Evolutionary conservation across 1,284 basidiomycete species (phyloP).

Genomic region (Cutaneotrichosporon sp.): DNA sequence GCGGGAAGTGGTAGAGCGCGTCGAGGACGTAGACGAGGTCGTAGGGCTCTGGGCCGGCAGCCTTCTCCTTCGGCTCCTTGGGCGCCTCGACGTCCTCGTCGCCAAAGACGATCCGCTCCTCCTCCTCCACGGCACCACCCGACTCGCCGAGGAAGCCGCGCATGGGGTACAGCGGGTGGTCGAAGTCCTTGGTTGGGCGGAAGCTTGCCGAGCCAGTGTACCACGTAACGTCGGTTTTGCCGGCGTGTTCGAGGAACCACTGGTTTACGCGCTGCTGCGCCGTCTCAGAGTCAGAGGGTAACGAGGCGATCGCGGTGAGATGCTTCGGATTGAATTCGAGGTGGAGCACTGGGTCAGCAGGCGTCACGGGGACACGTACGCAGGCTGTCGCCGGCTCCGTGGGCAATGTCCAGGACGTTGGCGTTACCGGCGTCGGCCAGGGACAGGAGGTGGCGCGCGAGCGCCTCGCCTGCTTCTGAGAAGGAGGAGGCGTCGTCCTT

Average conservation of each 20-base stretch:
- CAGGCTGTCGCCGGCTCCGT: slow-evolving; percentile 70
- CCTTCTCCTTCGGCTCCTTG: not conserved
- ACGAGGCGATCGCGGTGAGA: slow-evolving; percentile 65
- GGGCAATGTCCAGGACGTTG: slow-evolving; percentile 66
- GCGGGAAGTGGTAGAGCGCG: slow-evolving; percentile 70
- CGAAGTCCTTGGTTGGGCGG: slow-evolving; percentile 29
- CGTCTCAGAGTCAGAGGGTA: slow-evolving; percentile 59
- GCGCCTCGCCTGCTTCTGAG: slow-evolving; percentile 64
- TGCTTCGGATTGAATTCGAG: slow-evolving; percentile 48
- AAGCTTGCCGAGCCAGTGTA: slow-evolving; percentile 29
- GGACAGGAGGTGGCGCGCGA: slow-evolving; percentile 60
- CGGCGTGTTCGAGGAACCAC: slow-evolving; percentile 10
- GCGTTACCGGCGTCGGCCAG: slow-evolving; percentile 56
- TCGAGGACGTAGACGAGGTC: slow-evolving; percentile 60
- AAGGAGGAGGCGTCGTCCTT: slow-evolving; percentile 51
- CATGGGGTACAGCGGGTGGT: slow-evolving; percentile 48
- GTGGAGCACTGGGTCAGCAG: slow-evolving; percentile 52
- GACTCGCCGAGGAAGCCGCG: slow-evolving; percentile 35
- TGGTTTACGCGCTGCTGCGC: slow-evolving; percentile 57
- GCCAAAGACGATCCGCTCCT: slow-evolving; percentile 6
- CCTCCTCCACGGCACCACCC: not conserved
- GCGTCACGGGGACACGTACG: slow-evolving; percentile 45
- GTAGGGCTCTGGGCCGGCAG: slow-evolving; percentile 31
- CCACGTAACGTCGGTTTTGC: slow-evolving; percentile 26
- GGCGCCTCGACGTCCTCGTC: not conserved